These are phyloP conservation scores for Mycena galopus DNA, from an alignment of 768 basidiomycete species.

Conservation along the genomic window DNA sequence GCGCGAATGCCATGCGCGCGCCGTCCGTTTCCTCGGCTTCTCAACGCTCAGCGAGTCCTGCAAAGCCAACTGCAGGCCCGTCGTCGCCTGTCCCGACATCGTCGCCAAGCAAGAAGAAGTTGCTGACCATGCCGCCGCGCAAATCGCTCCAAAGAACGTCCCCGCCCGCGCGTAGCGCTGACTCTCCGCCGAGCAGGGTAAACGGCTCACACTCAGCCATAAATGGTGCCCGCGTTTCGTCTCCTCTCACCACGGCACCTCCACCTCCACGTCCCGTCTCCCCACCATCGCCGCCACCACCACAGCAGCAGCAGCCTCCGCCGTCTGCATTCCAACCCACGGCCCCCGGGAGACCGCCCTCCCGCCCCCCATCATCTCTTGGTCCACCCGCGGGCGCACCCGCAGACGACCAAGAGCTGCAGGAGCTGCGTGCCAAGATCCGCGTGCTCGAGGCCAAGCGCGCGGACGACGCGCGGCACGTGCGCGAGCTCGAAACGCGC, in stretches of 20 bases:
- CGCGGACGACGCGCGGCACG: constrained; percentile 85
- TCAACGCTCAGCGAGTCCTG: constrained; percentile 76
- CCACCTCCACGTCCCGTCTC: constrained; percentile 44
- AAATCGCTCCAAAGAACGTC: constrained; percentile 53
- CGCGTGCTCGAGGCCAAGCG: constrained; percentile 90
- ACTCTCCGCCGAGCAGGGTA: constrained; percentile 55
- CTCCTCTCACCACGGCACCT: constrained; percentile 47
- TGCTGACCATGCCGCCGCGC: constrained; percentile 62
- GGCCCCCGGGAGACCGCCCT: constrained; percentile 26
- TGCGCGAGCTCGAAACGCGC: constrained; percentile 89
- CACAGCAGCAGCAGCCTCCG: constrained; percentile 20
- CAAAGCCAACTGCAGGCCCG: constrained; percentile 55
- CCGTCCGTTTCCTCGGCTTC: constrained; percentile 63
- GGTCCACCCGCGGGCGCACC: constrained; percentile 10
- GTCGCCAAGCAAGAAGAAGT: constrained; percentile 69
- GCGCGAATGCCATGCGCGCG: constrained; percentile 54
- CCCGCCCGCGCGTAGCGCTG: constrained; percentile 27
- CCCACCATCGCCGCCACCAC: constrained; percentile 23
- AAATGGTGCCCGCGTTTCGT: constrained; percentile 46
- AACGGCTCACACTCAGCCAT: constrained; percentile 35
- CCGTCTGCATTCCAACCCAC: constrained; percentile 36
- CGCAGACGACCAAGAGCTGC: constrained; percentile 72
- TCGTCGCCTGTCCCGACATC: constrained; percentile 46
- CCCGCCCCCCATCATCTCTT: constrained; percentile 47
- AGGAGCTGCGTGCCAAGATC: constrained; percentile 87